Conservation (phyloP, 2,329 filamentous ascomycete species). For the Penicillium concentricum region DNA sequence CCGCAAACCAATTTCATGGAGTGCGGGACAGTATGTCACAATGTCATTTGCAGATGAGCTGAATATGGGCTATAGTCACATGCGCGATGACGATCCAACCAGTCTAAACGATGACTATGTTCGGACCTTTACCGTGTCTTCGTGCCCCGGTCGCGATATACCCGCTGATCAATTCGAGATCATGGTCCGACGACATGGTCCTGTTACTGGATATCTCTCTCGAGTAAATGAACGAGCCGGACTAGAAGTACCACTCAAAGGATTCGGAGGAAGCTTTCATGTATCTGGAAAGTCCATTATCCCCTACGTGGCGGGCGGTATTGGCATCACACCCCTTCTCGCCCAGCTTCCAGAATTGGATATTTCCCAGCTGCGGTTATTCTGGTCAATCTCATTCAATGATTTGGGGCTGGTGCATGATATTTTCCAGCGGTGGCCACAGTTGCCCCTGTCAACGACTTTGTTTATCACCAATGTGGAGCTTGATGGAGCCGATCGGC, state of each 20-base stretch:
- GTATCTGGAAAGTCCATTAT: conserved; percentile 44
- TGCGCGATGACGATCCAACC: conserved; percentile 76
- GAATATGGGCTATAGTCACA: conserved; percentile 74
- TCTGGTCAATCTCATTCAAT: conserved; percentile 63
- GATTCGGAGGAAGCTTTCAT: conserved; percentile 68
- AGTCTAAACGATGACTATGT: conserved; percentile 83
- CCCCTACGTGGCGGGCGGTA: conserved; percentile 71
- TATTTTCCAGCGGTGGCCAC: conserved; percentile 52
- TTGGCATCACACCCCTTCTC: conserved; percentile 76
- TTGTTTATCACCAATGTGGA: conserved; percentile 65
- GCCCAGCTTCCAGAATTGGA: conserved; percentile 54
- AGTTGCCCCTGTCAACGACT: conserved; percentile 53
- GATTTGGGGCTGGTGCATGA: conserved; percentile 66
- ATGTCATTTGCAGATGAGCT: conserved; percentile 64
- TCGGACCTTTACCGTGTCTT: conserved; percentile 79
- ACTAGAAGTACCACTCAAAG: conserved; percentile 66
- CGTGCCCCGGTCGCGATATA: conserved; percentile 45
- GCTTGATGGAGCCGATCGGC: conserved; percentile 36
- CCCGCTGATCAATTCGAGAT: conserved; percentile 34
- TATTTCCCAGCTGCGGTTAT: conserved; percentile 51
- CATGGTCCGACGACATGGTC: background rate
- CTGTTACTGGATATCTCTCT: conserved; percentile 65
- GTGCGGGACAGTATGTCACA: conserved; percentile 73
- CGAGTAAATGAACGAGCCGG: conserved; percentile 52
- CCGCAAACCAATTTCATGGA: conserved; percentile 51